A percentile compares a stretch with the other conserved stretches of the same genome.
These are phyloP conservation scores for Globisporangium canariense DNA, from an alignment of 352 stramenopile genomes.

Conservation along the genomic window DNA sequence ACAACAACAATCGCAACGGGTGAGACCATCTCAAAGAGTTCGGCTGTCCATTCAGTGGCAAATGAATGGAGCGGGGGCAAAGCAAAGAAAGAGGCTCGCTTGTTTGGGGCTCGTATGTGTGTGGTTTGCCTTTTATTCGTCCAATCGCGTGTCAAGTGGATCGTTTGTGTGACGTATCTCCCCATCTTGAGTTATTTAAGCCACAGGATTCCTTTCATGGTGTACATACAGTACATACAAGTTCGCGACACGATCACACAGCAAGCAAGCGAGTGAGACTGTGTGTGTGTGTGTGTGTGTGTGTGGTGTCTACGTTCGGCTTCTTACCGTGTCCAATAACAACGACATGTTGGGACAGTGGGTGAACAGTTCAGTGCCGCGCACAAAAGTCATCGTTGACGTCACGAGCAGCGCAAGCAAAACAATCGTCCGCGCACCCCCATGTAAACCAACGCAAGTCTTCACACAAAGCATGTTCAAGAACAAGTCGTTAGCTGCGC, in stretches of 20 bases:
- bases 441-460: background rate
- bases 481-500: background rate
- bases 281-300: background rate
- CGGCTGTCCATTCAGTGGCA: background rate
- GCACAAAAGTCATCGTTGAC: background rate
- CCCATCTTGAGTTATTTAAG: background rate
- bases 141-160: constrained; percentile 1
- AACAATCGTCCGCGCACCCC: background rate
- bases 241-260: background rate
- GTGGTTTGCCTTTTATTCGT: background rate
- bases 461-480: background rate
- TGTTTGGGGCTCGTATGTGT: background rate
- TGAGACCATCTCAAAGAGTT: background rate
- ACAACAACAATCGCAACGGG: background rate
- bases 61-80: background rate
- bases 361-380: background rate
- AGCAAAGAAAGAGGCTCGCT: background rate
- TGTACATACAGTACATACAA: background rate
- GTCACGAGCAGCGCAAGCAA: background rate
- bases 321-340: background rate
- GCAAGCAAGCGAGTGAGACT: background rate
- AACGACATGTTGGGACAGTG: no score
- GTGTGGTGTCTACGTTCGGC: background rate
- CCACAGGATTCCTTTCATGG: background rate
- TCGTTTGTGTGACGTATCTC: background rate